Conservation (phyloP, 23 red algal species). For the Cyanidiococcus yangmingshanensis region DNA sequence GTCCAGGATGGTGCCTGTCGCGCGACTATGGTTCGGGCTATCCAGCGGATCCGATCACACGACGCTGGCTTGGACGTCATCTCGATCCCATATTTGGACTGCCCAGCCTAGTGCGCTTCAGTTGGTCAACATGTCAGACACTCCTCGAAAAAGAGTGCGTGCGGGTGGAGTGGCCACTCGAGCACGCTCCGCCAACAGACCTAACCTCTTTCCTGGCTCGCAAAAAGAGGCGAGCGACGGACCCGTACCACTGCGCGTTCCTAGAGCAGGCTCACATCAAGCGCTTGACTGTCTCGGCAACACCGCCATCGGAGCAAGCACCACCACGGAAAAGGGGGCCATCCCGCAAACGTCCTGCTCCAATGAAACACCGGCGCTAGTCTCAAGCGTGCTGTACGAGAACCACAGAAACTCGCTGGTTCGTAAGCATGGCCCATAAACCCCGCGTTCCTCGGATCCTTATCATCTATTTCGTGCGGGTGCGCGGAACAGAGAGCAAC, state of each 20-base stretch:
- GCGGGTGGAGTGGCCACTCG: not conserved
- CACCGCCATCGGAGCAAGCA: not conserved
- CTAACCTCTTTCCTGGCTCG: not conserved
- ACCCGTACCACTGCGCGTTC: not conserved
- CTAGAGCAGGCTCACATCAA: not conserved
- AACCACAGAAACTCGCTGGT: too few species aligned
- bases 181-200: not conserved
- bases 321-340: too few species aligned
- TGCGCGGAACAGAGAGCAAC: too few species aligned
- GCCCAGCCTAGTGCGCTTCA: slow-evolving; percentile 64
- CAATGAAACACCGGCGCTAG: too few species aligned
- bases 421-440: too few species aligned
- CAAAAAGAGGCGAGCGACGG: not conserved
- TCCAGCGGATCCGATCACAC: slow-evolving; percentile 63
- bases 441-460: too few species aligned
- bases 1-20: not conserved
- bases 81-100: slow-evolving; percentile 66
- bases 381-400: too few species aligned
- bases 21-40: slow-evolving; percentile 53
- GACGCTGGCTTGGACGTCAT: slow-evolving; percentile 45
- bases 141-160: not conserved
- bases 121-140: slow-evolving; percentile 24
- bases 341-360: too few species aligned
- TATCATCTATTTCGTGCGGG: too few species aligned
- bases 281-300: not conserved